Evolutionary conservation across 331 rosid species (phyloP).

Genomic region (Rosa hybrid): DNA sequence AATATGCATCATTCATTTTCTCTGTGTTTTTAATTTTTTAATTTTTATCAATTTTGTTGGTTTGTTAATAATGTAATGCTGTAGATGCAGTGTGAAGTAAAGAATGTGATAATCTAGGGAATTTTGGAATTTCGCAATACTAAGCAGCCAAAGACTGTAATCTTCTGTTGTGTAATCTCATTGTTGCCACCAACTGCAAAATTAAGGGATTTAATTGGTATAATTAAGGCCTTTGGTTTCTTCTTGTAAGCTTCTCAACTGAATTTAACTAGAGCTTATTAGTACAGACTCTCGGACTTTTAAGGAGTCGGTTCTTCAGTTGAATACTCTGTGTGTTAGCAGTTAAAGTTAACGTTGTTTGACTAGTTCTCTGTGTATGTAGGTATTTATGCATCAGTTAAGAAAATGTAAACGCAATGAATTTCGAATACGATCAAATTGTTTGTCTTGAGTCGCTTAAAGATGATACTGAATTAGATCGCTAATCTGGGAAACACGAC

Average conservation of each 20-base stretch:
- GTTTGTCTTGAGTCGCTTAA: background rate
- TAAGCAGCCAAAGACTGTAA: background rate
- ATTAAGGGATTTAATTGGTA: background rate
- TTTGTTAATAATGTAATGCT: background rate
- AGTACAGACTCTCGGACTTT: background rate
- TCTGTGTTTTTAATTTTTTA: background rate
- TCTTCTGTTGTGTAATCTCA: background rate
- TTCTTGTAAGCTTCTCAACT: background rate
- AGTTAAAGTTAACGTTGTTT: background rate
- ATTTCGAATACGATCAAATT: background rate
- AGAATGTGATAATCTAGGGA: constrained; percentile 8
- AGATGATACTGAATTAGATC: background rate
- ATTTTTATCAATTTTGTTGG: background rate
- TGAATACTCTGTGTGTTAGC: background rate
- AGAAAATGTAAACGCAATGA: background rate
- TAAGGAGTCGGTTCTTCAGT: background rate
- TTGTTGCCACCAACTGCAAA: background rate
- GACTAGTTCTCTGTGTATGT: background rate
- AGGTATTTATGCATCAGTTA: background rate
- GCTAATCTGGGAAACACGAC: background rate
- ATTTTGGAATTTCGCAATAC: background rate
- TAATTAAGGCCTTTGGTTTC: background rate
- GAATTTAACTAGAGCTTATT: background rate
- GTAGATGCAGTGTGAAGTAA: background rate
- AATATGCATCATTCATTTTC: background rate